phyloP scores from a whole-genome alignment of 768 basidiomycete species.

The Omphalotus guepiniiformis region DNA sequence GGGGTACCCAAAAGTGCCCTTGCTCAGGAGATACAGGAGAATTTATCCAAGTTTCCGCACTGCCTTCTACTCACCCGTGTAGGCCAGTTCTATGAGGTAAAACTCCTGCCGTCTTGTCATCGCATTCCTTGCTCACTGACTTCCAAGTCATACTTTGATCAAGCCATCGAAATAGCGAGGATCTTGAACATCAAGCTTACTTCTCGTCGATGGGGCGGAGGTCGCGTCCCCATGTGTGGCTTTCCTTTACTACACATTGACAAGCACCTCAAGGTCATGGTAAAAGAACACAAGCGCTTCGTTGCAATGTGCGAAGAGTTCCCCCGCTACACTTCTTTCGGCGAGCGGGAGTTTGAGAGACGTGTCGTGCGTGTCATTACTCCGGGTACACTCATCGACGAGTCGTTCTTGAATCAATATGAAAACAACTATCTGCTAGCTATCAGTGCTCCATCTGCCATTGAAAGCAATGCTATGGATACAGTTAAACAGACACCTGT shows the following conservation, averaged over 20 bases:
- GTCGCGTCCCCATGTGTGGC: conserved; percentile 79
- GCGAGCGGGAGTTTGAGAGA: conserved; percentile 66
- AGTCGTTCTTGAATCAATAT: conserved; percentile 77
- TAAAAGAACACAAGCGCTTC: conserved; percentile 78
- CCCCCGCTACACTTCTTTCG: conserved; percentile 39
- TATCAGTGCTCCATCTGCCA: conserved; percentile 30
- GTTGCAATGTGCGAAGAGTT: conserved; percentile 96
- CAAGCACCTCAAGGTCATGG: conserved; percentile 81
- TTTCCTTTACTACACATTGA: conserved; percentile 85
- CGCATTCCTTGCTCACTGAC: too few species aligned
- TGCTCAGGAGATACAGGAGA: conserved; percentile 65
- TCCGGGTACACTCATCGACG: conserved; percentile 92
- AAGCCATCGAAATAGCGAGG: conserved; percentile 73
- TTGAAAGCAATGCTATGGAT: neutral
- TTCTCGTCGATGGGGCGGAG: conserved; percentile 66
- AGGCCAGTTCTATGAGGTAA: conserved; percentile 95
- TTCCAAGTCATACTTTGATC: conserved; percentile 86
- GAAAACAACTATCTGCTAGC: conserved; percentile 91
- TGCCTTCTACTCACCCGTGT: conserved; percentile 89
- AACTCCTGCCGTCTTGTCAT: too few species aligned
- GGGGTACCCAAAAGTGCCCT: conserved; percentile 41
- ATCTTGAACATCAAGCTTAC: conserved; percentile 83
- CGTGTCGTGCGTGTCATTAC: conserved; percentile 86
- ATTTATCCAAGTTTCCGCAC: conserved; percentile 76
- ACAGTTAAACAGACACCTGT: conserved; percentile 18